These are phyloP conservation scores for Athelia psychrophila DNA, from an alignment of 1,284 basidiomycete genomes.

Conservation along the genomic window DNA sequence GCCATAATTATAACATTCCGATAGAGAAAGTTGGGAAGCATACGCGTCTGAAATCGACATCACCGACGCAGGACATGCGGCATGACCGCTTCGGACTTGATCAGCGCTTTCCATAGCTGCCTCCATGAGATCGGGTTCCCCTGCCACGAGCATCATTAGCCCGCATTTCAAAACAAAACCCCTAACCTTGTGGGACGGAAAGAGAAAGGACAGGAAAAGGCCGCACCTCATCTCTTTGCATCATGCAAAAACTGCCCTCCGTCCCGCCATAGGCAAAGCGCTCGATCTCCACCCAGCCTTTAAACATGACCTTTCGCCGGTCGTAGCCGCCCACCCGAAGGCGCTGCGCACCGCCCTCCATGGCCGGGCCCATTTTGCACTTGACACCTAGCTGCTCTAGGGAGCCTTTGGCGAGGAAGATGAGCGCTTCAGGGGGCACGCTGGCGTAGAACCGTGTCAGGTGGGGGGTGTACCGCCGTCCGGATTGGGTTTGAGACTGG, in stretches of 20 bases:
- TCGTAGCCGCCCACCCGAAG: constrained; percentile 67
- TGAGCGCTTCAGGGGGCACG: constrained; percentile 48
- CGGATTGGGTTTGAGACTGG: constrained; percentile 75
- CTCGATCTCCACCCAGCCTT: constrained; percentile 71
- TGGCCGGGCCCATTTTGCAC: constrained; percentile 35
- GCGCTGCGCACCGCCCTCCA: constrained; percentile 23
- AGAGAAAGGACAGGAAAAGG: no score
- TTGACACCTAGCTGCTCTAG: constrained; percentile 49
- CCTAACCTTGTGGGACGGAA: background rate
- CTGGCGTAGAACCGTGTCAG: constrained; percentile 77
- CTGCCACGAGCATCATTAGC: constrained; percentile 30
- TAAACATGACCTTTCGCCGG: constrained; percentile 55
- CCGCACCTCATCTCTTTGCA: constrained; percentile 60
- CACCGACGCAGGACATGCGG: constrained; percentile 55
- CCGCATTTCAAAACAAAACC: background rate
- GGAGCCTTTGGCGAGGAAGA: constrained; percentile 48
- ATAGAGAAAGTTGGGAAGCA: no score
- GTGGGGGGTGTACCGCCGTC: constrained; percentile 62
- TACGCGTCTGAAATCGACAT: background rate
- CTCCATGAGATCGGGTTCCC: constrained; percentile 77
- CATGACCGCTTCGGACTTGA: constrained; percentile 44
- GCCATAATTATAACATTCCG: no score
- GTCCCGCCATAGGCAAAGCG: constrained; percentile 41
- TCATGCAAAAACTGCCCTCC: constrained; percentile 61
- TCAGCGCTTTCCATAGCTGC: constrained; percentile 64